Percentiles rank a stretch among this genome's conserved stretches.
phyloP scores from a whole-genome alignment of 306 rosid genomes.

The Dryas alaskensis region DNA sequence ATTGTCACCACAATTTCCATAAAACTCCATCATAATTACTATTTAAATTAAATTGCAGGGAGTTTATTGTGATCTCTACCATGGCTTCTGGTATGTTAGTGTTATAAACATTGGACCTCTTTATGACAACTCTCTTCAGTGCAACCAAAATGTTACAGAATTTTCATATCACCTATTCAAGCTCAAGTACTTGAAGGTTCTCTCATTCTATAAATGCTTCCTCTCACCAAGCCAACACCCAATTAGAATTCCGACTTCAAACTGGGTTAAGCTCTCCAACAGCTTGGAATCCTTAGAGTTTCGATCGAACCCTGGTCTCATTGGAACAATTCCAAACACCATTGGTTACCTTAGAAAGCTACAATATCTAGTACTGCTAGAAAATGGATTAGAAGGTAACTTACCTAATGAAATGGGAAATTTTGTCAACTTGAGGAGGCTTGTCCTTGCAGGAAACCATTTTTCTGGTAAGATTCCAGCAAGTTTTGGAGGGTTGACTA shows the following conservation, averaged over 20 bases:
- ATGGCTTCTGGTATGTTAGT: conserved; percentile 47
- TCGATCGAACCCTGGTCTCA: conserved; percentile 52
- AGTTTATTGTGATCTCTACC: conserved; percentile 47
- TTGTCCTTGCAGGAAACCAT: conserved; percentile 44
- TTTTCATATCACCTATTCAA: conserved; percentile 43
- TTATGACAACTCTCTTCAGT: conserved; percentile 43
- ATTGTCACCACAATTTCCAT: no score
- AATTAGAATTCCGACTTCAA: conserved; percentile 35
- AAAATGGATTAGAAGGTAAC: conserved; percentile 43
- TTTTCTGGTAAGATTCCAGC: conserved; percentile 39
- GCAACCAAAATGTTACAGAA: conserved; percentile 27
- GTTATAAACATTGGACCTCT: conserved; percentile 40
- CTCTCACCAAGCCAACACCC: conserved; percentile 10
- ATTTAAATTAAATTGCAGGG: conserved; percentile 31
- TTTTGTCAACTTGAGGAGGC: conserved; percentile 29
- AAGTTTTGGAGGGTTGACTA: conserved; percentile 26
- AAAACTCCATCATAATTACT: no score
- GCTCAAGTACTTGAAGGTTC: conserved; percentile 43
- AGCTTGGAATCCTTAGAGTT: conserved; percentile 47
- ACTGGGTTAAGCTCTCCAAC: conserved; percentile 41
- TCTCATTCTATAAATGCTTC: conserved; percentile 46
- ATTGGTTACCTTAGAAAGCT: conserved; percentile 43
- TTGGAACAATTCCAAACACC: conserved; percentile 40
- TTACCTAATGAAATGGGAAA: conserved; percentile 40
- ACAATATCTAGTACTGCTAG: conserved; percentile 40